Base-by-base conservation (phyloP, 2,329 filamentous ascomycete species). In the Fusarium luffae region DNA sequence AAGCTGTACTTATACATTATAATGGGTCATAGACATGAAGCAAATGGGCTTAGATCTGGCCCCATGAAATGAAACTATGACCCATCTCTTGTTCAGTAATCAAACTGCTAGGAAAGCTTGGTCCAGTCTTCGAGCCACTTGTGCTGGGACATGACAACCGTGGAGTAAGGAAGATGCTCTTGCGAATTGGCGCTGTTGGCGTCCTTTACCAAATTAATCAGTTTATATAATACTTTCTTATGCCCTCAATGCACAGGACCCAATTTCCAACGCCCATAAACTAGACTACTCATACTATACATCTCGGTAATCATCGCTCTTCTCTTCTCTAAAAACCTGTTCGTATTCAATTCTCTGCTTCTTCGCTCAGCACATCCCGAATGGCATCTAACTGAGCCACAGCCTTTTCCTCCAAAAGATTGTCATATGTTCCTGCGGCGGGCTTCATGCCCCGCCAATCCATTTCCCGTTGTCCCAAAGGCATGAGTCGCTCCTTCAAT, bases 381-480 rank as follows among this genome's bases (percentile, higher is more conserved):
- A 89, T 85, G 7, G 85, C 86, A 74, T 87, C 86, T 74, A 96
- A 81, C 78, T 95, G 90, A 60, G 79, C 84, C 27, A 95, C 83
- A 9, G 96, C 88, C 81, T 91, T 93, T 76, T 91, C 89, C 79
- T 97, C 93, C 54, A 97, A 82, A 73, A 87, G 79, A 77, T 86
- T 94, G 75, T 91, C 89, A 5, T 84, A 42, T 77, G 77, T 77
- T 18, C 77, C 77, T 11, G 76, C 69, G 50, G 75, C 78, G 19
- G 77, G 77, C 71, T 82, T 84, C 66, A 77, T 81, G 10, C 78
- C 78, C 59, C 83, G 79, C 86, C 87, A 90, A 69, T 90, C 90
- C 44, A 87, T 83, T 80, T 97, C 94, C 66, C 90, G 87, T 74
- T 90, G 86, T 28, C 88, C 92, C 21, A 92, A 85, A 1, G 94